These are phyloP conservation scores for Phytopythium cucurbitacearum DNA, from an alignment of 352 stramenopile genomes.

Conservation along the genomic window DNA sequence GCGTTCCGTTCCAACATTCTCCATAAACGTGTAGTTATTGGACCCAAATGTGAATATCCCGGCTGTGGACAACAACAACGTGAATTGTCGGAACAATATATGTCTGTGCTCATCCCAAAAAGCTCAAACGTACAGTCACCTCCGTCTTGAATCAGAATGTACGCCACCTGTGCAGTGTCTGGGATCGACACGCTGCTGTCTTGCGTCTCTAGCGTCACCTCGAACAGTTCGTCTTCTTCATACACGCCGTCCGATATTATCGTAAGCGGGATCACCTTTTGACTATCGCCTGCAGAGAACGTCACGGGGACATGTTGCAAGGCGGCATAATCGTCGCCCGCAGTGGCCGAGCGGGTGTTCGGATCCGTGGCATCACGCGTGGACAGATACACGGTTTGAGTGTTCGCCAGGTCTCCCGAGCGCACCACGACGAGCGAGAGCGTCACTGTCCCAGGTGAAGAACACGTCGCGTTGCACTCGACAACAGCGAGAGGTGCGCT, in stretches of 20 bases:
- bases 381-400: constrained; percentile 31
- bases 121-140: constrained; percentile 23
- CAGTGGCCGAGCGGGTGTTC: constrained; percentile 10
- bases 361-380: constrained; percentile 15
- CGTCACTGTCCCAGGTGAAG: constrained; percentile 23
- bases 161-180: constrained; percentile 14
- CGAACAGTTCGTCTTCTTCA: constrained; percentile 39
- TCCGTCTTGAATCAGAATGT: constrained; percentile 30
- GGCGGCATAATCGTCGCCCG: constrained; percentile 26
- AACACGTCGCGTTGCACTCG: constrained; percentile 34
- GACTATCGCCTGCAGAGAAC: constrained; percentile 23
- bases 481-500: constrained; percentile 17
- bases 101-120: neutral
- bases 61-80: constrained; percentile 14
- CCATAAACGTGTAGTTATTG: constrained; percentile 48
- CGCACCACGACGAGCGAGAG: constrained; percentile 31
- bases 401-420: constrained; percentile 16
- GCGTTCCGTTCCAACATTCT: constrained; percentile 35
- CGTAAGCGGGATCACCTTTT: constrained; percentile 23
- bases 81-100: neutral
- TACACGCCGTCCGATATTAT: constrained; percentile 46
- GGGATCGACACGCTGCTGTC: constrained; percentile 17
- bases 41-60: constrained; percentile 51
- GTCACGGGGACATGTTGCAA: constrained; percentile 15
- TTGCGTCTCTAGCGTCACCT: constrained; percentile 23